phyloP scores from a whole-genome alignment of 164 flowering plant species.

The Kingdonia uniflora region DNA sequence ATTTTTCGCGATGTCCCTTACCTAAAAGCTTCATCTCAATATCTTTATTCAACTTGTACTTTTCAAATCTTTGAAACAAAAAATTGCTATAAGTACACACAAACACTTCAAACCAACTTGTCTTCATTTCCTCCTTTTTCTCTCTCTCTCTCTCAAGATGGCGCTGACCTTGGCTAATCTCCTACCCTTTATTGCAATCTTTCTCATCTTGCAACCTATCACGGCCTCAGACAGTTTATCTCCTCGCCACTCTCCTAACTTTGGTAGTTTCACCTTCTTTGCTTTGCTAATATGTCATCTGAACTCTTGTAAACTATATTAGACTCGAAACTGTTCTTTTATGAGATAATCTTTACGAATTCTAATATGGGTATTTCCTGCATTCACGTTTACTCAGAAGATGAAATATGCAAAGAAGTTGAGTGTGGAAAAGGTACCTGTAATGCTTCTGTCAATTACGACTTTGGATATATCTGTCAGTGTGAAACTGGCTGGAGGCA shows the following conservation, averaged over 20 bases:
- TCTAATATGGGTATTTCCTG: not conserved
- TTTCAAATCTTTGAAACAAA: no score
- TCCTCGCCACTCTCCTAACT: not conserved
- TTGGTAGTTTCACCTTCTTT: not conserved
- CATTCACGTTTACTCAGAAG: slow-evolving; percentile 14
- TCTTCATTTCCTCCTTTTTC: no score
- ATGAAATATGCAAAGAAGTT: slow-evolving; percentile 34
- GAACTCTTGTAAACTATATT: not conserved
- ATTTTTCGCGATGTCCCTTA: no score
- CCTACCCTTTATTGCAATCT: not conserved
- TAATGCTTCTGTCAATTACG: slow-evolving; percentile 20
- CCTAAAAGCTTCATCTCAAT: no score
- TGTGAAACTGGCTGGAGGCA: slow-evolving; percentile 61
- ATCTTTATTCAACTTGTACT: no score
- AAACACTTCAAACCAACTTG: no score
- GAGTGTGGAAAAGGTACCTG: slow-evolving; percentile 65
- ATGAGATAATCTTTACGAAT: not conserved
- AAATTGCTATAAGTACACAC: no score
- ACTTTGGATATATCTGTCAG: slow-evolving; percentile 32
- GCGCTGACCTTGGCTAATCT: not conserved
- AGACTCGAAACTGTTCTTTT: not conserved
- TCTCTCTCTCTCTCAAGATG: no score
- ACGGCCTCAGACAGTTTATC: not conserved
- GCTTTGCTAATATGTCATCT: not conserved
- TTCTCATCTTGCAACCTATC: slow-evolving; percentile 1